Base-by-base conservation (phyloP, 768 basidiomycete species). In the Lactarius pseudohatsudake region DNA sequence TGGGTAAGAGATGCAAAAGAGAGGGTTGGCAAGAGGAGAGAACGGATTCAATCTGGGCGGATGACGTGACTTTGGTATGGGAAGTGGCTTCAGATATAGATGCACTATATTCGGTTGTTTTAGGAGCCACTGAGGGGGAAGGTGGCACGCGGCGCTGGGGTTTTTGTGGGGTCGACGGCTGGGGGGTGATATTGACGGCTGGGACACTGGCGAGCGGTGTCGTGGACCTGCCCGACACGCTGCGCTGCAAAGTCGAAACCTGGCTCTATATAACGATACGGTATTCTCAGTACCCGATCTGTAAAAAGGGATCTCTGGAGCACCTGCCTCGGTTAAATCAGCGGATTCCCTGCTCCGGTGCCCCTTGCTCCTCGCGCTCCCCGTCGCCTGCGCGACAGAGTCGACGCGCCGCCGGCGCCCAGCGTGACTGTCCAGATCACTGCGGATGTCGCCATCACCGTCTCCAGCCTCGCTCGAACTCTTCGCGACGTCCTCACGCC, bases 1-100 rank as follows among this genome's bases (percentile, higher is more conserved):
- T 76, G 0, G 87, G 87, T 1, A 79, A 77, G 47, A 90, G 82
- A 76, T 91, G 90, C 18, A 83, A 61, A 57, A 91, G 76, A 3
- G 89, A 84, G 20, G 90, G 89, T 65, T 84, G 79, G 72, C 89
- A 91, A 5, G 86, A 82, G 1, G 79, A 75, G 18, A 91, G 81
- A 43, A 90, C 76, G 1, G 77, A 74, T 65, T 86, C 85, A 26
- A 91, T 72, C 20, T 79, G 76, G 32, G 79, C 76, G 26, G 73
- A 75, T 18, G 76, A 80, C 7, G 81, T 77, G 20, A 80, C 76
- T 56, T 73, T 74, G 57, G 72, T 70, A 59, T 73, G 56, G n/a
- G 69, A 50, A n/a, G 67, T 59, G 16, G 50, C 50, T 15, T 67
- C 67, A 7, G 69, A 69, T 2, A 58, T 13, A 11, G 66, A 69